Base-by-base conservation (phyloP, 768 basidiomycete species). In the Phanerodontia chrysosporium region DNA sequence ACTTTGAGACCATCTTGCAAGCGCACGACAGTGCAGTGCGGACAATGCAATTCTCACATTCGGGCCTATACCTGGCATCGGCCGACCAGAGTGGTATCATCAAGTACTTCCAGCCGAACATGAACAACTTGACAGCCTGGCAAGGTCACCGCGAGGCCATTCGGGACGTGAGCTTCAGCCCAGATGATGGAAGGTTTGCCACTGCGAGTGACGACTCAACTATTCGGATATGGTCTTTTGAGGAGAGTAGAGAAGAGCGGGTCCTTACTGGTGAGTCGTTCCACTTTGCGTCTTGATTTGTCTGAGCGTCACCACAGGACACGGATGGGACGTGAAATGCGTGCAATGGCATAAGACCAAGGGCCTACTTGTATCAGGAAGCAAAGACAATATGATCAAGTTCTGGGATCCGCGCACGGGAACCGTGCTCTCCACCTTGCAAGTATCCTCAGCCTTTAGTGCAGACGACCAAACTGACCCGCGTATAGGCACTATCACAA, bases 321-420 rank as follows among this genome's bases (percentile, higher is more conserved):
- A 98, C 66, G 95, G 95, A 4, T 98, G 95, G 95, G 97, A 99
- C 67, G 97, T 99, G 22, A 91, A 95, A 69, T 97, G 94, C 60
- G 94, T 98, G 0, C 90, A 98, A 76, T 99, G 97, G 97, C 97
- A 99, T 74, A 94, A 95, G 4, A 92, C 90, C 0, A 98, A 98
- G 73, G 96, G 96, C 10, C 78, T 99, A 9, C 81, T 99, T 22
- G 94, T 91, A 5, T 95, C 92, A 2, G 97, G 97, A 25, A 93
- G 92, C 66, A 98, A 98, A 74, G 97, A 99, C 74, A 97, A 98
- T 72, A 84, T 93, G 65, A 93, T 98, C 74, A 98, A 98, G 68
- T 99, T 99, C 75, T 99, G 97, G 97, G 97, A 99, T 71, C 97
- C 97, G 22, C 81, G 97, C 36, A 93, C 92, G 10, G 92, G 90